These are phyloP conservation scores for Eucalyptus melliodora DNA, from an alignment of 345 rosid species.

Conservation along the genomic window DNA sequence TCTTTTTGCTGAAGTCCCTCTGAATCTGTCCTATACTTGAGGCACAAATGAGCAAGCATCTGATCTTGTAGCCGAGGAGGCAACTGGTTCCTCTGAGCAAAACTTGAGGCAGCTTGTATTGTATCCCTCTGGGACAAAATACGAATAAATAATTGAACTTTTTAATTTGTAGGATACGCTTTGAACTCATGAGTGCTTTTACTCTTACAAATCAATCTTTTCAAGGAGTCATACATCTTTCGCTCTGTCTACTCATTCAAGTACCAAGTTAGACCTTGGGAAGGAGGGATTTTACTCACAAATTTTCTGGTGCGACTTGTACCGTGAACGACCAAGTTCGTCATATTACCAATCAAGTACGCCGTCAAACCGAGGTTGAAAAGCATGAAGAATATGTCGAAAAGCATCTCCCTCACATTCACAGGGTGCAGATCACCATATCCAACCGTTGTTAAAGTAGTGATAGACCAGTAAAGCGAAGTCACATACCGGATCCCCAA, in stretches of 20 bases:
- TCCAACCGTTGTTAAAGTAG: slow-evolving; percentile 87
- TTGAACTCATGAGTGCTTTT: neutral
- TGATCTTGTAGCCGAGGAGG: slow-evolving; percentile 60
- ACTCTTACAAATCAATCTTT: neutral
- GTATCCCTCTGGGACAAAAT: slow-evolving; percentile 40
- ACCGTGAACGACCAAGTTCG: slow-evolving; percentile 88
- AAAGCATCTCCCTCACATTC: slow-evolving; percentile 75
- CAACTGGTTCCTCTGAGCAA: slow-evolving; percentile 51
- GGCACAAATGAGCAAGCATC: slow-evolving; percentile 68
- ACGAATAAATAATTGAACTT: neutral
- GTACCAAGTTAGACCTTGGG: neutral
- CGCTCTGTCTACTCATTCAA: neutral
- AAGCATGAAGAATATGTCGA: slow-evolving; percentile 80
- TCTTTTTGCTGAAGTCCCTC: slow-evolving; percentile 75
- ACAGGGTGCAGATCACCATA: slow-evolving; percentile 94
- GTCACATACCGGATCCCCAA: slow-evolving; percentile 70
- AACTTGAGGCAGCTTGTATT: slow-evolving; percentile 64
- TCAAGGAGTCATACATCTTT: neutral
- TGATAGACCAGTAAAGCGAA: slow-evolving; percentile 90
- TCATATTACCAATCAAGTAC: slow-evolving; percentile 93
- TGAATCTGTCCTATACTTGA: slow-evolving; percentile 62
- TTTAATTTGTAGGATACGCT: neutral
- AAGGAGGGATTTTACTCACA: slow-evolving; percentile 29
- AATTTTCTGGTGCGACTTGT: slow-evolving; percentile 84
- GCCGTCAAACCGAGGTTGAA: slow-evolving; percentile 86